A percentile compares a stretch with the other conserved stretches of the same genome.
Evolutionary conservation across 352 stramenopile species (phyloP).

Genomic region (Phytophthora tentaculata): DNA sequence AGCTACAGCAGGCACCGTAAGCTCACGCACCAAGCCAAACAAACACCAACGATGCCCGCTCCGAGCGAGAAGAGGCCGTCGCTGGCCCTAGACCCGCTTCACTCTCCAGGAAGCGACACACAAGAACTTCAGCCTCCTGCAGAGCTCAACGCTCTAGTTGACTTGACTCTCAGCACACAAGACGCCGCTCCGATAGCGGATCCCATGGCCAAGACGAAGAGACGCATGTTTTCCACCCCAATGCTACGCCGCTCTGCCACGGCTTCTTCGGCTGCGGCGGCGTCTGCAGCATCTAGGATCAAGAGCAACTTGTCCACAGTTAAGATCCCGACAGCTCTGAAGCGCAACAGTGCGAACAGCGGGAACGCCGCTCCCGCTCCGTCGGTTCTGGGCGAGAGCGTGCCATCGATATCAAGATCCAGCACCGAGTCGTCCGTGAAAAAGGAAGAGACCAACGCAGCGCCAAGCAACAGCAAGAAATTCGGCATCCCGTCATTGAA

Average conservation of each 20-base stretch:
- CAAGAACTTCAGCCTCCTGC: slow-evolving; percentile 1
- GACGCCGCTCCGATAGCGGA: slow-evolving; percentile 16
- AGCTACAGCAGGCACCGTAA: slow-evolving; percentile 21
- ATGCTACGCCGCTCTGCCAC: slow-evolving; percentile 47
- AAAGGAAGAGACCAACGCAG: slow-evolving; percentile 22
- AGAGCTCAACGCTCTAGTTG: slow-evolving; percentile 5
- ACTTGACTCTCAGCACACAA: slow-evolving; percentile 26
- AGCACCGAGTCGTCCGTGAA: slow-evolving; percentile 30
- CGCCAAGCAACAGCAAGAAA: slow-evolving; percentile 13
- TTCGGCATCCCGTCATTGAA: slow-evolving; percentile 45
- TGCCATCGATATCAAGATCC: slow-evolving; percentile 23
- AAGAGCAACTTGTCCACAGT: slow-evolving; percentile 47
- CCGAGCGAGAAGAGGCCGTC: slow-evolving; percentile 11
- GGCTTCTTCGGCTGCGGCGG: slow-evolving; percentile 41
- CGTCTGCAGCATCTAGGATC: slow-evolving; percentile 34
- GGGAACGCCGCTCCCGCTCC: not conserved
- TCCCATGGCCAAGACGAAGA: slow-evolving; percentile 36
- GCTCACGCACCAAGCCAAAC: slow-evolving; percentile 4
- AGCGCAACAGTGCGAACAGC: slow-evolving; percentile 22
- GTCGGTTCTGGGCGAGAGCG: slow-evolving; percentile 1
- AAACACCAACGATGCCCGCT: slow-evolving; percentile 6
- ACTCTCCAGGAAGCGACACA: slow-evolving; percentile 29
- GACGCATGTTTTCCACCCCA: slow-evolving; percentile 47
- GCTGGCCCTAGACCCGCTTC: slow-evolving; percentile 23
- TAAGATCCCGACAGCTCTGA: slow-evolving; percentile 36